Base-by-base conservation (phyloP, 2,329 filamentous ascomycete genomes). In the Aschersonia sp. region DNA sequence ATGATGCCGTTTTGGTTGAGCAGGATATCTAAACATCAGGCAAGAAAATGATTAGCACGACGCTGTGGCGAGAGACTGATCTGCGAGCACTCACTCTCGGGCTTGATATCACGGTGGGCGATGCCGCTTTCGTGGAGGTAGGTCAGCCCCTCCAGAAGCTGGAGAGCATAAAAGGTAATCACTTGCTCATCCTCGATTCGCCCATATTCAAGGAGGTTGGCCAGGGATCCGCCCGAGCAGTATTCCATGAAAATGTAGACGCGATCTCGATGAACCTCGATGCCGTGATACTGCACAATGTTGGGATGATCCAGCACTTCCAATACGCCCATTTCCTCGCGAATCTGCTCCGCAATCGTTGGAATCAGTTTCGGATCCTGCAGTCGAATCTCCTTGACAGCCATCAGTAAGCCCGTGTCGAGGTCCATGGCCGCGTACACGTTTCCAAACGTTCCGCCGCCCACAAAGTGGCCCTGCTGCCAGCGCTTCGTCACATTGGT, bases 211-310 rank as follows among this genome's bases (percentile, higher is more conserved):
- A 98, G 72, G 46, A 98, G 70, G 46, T 79, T 85, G 42, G 92
- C 89, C 45, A 98, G 73, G 12, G 90, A 97, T 22, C 92, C 92
- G 46, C 92, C 90, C 5, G 88, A 94, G 64, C 92, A 98, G 66
- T 94, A 97, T 65, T 98, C 92, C 92, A 98, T 98, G 63, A 98
- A 98, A 55, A 98, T 96, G 66, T 97, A 98, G n/a, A 98, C 92
- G 61, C 95, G 92, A 71, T 98, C 92, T 53, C 92, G 80, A 66
- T 98, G 92, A 3, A 96, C 92, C 64, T 98, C 92, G 58, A 98
- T 97, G 50, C 92, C 92, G 60, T 92, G 92, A 66, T 98, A 98
- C 8, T 88, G 90, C 29, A 98, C 94, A 51, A 98, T 87, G 61
- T 98, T 98, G 29, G 92, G 92, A 61, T 98, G 92, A 59, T 98